Percentiles rank a stretch among this genome's conserved stretches.
phyloP scores from a whole-genome alignment of 306 rosid species.

The Cyclanthera cordifolia region DNA sequence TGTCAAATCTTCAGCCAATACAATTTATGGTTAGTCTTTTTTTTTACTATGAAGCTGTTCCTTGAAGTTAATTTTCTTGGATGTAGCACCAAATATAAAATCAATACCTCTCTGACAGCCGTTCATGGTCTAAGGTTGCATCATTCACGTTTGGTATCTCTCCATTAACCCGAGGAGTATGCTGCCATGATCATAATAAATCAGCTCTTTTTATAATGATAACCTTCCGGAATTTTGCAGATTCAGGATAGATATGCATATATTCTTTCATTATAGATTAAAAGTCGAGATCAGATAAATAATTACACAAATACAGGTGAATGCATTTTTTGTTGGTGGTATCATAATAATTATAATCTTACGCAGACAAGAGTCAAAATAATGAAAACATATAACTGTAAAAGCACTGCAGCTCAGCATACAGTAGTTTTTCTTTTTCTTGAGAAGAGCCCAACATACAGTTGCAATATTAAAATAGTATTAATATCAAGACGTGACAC shows the following conservation, averaged over 20 bases:
- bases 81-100: neutral
- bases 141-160: slow-evolving; percentile 90
- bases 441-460: neutral
- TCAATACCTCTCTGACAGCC: slow-evolving; percentile 67
- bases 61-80: neutral
- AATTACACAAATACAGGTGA: neutral
- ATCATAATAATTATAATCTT: neutral
- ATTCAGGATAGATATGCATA: slow-evolving; percentile 11
- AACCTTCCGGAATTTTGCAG: slow-evolving; percentile 15
- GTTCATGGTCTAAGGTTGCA: slow-evolving; percentile 79
- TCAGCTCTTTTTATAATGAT: slow-evolving; percentile 22
- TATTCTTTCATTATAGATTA: neutral
- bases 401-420: neutral
- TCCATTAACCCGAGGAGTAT: slow-evolving; percentile 83
- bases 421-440: too few species aligned
- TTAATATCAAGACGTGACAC: neutral
- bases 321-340: neutral
- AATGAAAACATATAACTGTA: neutral
- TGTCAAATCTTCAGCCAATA: slow-evolving; percentile 3
- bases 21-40: neutral
- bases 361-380: neutral
- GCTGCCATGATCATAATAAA: slow-evolving; percentile 51
- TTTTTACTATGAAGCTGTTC: neutral
- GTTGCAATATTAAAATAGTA: neutral
- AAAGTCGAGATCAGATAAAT: neutral